A percentile compares a stretch with the other conserved stretches of the same genome.
Evolutionary conservation across 2,329 filamentous ascomycete genomes (phyloP).

Genomic region (Arthrobotrys iridis): DNA sequence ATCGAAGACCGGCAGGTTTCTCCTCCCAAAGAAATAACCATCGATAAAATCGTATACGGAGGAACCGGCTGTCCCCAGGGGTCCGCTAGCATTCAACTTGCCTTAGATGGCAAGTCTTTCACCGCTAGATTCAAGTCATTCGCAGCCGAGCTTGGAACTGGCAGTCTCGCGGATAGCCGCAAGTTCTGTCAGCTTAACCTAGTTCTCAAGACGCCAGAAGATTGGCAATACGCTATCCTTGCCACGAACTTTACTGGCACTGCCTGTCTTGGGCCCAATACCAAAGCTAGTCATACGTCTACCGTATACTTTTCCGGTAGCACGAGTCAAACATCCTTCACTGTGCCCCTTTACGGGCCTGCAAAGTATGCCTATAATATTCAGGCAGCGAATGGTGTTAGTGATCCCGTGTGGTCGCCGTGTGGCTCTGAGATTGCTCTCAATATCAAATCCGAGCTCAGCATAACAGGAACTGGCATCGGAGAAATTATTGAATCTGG

Average conservation of each 20-base stretch:
- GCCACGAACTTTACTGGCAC: constrained; percentile 24
- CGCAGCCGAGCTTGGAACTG: constrained; percentile 13
- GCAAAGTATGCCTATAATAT: constrained; percentile 25
- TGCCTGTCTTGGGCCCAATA: constrained; percentile 7
- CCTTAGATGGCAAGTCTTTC: constrained; percentile 14
- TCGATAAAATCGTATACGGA: constrained; percentile 31
- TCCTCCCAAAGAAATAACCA: constrained; percentile 16
- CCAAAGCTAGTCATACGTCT: constrained; percentile 19
- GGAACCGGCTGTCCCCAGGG: constrained; percentile 39
- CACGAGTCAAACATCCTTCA: background rate
- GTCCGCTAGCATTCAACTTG: constrained; percentile 12
- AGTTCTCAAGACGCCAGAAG: constrained; percentile 2
- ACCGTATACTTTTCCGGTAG: constrained; percentile 34
- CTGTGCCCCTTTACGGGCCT: constrained; percentile 15
- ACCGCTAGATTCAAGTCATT: constrained; percentile 14
- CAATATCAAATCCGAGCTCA: constrained; percentile 39
- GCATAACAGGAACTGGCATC: constrained; percentile 8
- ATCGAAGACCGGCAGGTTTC: background rate
- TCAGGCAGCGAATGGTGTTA: background rate
- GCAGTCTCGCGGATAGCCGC: constrained; percentile 12
- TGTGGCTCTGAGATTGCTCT: constrained; percentile 9
- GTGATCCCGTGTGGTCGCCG: constrained; percentile 4
- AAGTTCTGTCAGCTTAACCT: constrained; percentile 37
- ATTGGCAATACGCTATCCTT: constrained; percentile 37
- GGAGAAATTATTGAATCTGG: constrained; percentile 18